Conservation (phyloP, 352 stramenopile genomes). For the Phytophthora hybrid region DNA sequence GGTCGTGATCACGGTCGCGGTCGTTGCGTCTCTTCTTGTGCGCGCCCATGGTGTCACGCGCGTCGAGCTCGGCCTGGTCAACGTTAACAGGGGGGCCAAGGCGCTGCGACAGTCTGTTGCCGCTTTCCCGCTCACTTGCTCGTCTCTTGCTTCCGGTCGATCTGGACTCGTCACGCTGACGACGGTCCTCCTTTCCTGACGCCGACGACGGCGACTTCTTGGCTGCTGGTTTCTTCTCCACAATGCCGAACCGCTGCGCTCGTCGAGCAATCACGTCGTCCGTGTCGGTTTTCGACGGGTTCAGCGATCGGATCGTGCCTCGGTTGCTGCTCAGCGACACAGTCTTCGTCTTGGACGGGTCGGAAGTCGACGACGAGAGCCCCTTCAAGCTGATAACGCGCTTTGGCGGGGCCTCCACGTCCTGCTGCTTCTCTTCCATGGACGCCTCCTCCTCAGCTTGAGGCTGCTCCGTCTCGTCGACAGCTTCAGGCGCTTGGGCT, state of each 20-base stretch:
- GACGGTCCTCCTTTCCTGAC: slow-evolving; percentile 12
- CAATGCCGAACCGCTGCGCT: slow-evolving; percentile 79
- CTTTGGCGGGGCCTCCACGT: slow-evolving; percentile 39
- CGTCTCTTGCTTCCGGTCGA: slow-evolving; percentile 38
- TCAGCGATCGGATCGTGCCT: slow-evolving; percentile 67
- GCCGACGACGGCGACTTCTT: slow-evolving; percentile 36
- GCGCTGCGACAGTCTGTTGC: slow-evolving; percentile 51
- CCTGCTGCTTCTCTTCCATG: slow-evolving; percentile 17
- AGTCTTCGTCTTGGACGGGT: slow-evolving; percentile 57
- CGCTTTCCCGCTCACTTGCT: slow-evolving; percentile 30
- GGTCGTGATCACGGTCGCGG: slow-evolving; percentile 23
- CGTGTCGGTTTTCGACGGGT: slow-evolving; percentile 48
- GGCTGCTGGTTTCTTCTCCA: slow-evolving; percentile 48
- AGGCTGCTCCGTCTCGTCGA: neutral
- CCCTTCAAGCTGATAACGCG: slow-evolving; percentile 75
- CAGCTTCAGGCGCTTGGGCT: slow-evolving; percentile 12
- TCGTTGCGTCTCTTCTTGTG: slow-evolving; percentile 73
- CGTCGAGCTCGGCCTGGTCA: slow-evolving; percentile 80
- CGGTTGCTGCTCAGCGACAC: slow-evolving; percentile 52
- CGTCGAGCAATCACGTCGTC: slow-evolving; percentile 70
- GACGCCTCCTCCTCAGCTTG: slow-evolving; percentile 17
- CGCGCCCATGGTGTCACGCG: slow-evolving; percentile 58
- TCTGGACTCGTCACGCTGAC: slow-evolving; percentile 37
- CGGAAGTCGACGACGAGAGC: slow-evolving; percentile 36
- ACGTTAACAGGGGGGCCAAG: slow-evolving; percentile 82